phyloP scores from a whole-genome alignment of 495 filamentous ascomycete species.

The Massariosphaeria phaeospora region DNA sequence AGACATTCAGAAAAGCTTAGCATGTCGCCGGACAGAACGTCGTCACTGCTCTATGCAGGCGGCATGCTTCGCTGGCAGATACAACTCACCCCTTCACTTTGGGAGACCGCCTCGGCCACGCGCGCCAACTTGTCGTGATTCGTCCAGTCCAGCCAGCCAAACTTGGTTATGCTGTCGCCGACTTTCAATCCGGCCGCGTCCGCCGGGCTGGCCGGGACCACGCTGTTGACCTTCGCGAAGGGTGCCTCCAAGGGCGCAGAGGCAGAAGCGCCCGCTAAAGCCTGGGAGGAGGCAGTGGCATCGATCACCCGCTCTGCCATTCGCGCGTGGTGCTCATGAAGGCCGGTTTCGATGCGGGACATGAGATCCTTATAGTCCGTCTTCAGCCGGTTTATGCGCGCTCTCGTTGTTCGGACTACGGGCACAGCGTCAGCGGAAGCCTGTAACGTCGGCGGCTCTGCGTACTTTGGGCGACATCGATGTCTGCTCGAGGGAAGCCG shows the following conservation, averaged over 20 bases:
- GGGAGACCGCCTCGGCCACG: slow-evolving; percentile 76
- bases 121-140: slow-evolving; percentile 83
- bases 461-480: slow-evolving; percentile 92
- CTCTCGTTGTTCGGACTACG: slow-evolving; percentile 80
- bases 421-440: slow-evolving; percentile 1
- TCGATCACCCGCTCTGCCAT: slow-evolving; percentile 37
- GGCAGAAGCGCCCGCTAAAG: not conserved
- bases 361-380: slow-evolving; percentile 94
- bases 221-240: slow-evolving; percentile 87
- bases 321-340: slow-evolving; percentile 72
- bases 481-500: slow-evolving; percentile 86
- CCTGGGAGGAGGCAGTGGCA: slow-evolving; percentile 5
- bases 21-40: not conserved
- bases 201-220: slow-evolving; percentile 75
- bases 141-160: slow-evolving; percentile 72
- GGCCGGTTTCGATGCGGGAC: slow-evolving; percentile 68
- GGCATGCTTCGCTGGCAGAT: not conserved
- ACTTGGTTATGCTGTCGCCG: slow-evolving; percentile 78
- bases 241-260: slow-evolving; percentile 52
- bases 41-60: no score
- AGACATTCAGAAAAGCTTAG: not conserved
- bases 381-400: slow-evolving; percentile 79
- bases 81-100: slow-evolving; percentile 80
- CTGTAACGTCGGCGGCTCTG: not conserved
- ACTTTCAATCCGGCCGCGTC: slow-evolving; percentile 72